Conservation (phyloP, 1,284 basidiomycete genomes). For the Pseudomicrostroma phylloplanum region DNA sequence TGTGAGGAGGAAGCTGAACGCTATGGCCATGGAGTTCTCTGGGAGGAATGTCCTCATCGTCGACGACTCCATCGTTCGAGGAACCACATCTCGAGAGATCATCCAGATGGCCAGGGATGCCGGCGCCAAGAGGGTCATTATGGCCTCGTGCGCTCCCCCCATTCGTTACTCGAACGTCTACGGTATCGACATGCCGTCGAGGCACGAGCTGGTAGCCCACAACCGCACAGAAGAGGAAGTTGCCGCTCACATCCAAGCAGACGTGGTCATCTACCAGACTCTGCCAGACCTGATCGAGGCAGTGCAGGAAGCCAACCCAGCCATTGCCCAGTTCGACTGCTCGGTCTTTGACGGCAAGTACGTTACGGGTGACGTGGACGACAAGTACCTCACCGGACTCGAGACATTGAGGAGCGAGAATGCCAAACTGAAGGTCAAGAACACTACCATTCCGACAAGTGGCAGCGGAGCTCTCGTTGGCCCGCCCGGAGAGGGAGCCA, state of each 20-base stretch:
- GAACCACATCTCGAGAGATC: slow-evolving; percentile 97
- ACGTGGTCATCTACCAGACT: slow-evolving; percentile 96
- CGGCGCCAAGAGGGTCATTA: slow-evolving; percentile 92
- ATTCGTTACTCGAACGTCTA: slow-evolving; percentile 95
- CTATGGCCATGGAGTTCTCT: slow-evolving; percentile 97
- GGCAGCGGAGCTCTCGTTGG: slow-evolving; percentile 21
- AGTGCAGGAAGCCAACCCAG: slow-evolving; percentile 79
- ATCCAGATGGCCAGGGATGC: slow-evolving; percentile 99
- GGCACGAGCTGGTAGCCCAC: slow-evolving; percentile 85
- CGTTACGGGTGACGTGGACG: slow-evolving; percentile 89
- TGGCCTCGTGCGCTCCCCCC: slow-evolving; percentile 93
- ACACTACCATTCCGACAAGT: slow-evolving; percentile 22
- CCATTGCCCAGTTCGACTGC: slow-evolving; percentile 79
- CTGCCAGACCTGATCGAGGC: slow-evolving; percentile 79
- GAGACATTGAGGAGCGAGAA: slow-evolving; percentile 79
- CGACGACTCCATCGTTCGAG: slow-evolving; percentile 97
- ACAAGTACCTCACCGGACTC: slow-evolving; percentile 70
- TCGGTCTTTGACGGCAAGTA: slow-evolving; percentile 97
- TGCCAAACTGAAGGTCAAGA: slow-evolving; percentile 57
- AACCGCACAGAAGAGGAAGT: slow-evolving; percentile 70
- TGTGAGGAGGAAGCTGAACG: slow-evolving; percentile 90
- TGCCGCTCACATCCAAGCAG: slow-evolving; percentile 81
- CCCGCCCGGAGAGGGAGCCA: slow-evolving; percentile 19
- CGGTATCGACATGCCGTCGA: slow-evolving; percentile 98
- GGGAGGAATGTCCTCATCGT: slow-evolving; percentile 90